A percentile compares a stretch with the other conserved stretches of the same genome.
These are phyloP conservation scores for Cercospora beticola DNA, from an alignment of 2,329 filamentous ascomycete species.

Conservation along the genomic window DNA sequence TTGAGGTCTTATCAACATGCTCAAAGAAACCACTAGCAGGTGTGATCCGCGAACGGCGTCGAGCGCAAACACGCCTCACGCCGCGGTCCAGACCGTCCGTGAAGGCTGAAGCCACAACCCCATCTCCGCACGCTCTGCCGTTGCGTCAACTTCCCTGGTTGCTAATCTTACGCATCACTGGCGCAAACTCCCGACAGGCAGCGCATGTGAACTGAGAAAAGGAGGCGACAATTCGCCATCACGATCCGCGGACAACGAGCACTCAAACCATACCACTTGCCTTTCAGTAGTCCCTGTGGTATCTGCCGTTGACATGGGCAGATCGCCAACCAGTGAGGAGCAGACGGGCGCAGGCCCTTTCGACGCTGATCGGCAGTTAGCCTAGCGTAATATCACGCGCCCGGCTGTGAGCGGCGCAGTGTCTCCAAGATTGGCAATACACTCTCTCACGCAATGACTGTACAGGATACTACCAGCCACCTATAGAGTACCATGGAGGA, in stretches of 20 bases:
- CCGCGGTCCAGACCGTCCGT: neutral
- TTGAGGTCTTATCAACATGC: neutral
- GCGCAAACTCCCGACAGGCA: neutral
- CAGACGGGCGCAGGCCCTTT: neutral
- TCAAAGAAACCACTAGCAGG: neutral
- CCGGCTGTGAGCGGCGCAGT: neutral
- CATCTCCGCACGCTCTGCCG: neutral
- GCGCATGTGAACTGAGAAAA: neutral
- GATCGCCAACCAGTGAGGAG: neutral
- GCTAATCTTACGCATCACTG: neutral
- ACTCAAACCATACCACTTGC: neutral
- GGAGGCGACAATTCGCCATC: neutral
- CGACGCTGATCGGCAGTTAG: constrained; percentile 3
- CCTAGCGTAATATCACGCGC: constrained; percentile 4
- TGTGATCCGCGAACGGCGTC: neutral
- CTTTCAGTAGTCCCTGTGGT: neutral
- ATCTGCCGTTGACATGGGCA: neutral
- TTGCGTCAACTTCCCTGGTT: neutral
- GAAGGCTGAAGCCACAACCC: neutral
- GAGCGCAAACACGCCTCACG: neutral
- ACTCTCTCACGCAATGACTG: constrained; percentile 1
- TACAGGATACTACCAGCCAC: neutral
- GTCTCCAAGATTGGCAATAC: constrained; percentile 6
- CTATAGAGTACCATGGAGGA: neutral
- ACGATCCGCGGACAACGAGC: neutral